phyloP scores from a whole-genome alignment of 2,329 filamentous ascomycete species.

The Xylaria arbuscula region DNA sequence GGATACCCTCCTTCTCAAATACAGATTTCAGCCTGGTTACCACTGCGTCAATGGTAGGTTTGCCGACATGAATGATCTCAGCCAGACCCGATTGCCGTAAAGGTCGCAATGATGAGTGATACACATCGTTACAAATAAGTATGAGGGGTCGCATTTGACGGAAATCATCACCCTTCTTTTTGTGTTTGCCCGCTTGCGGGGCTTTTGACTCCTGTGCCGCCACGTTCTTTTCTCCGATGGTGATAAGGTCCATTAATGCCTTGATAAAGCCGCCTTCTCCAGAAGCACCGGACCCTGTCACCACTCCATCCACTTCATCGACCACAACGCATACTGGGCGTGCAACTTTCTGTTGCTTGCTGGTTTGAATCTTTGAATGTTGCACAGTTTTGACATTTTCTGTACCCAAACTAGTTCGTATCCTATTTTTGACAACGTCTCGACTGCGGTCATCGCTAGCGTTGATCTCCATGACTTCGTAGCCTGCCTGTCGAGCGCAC shows the following conservation, averaged over 20 bases:
- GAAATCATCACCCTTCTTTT: constrained; percentile 88
- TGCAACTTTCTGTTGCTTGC: constrained; percentile 74
- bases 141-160: constrained; percentile 88
- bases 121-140: constrained; percentile 96
- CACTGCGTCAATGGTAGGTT: constrained; percentile 87
- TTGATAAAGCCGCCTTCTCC: constrained; percentile 96
- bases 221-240: constrained; percentile 85
- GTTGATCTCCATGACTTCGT: constrained; percentile 97
- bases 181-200: constrained; percentile 58
- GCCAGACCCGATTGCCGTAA: constrained; percentile 86
- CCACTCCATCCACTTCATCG: constrained; percentile 96
- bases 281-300: constrained; percentile 78
- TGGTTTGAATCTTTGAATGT: constrained; percentile 63
- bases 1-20: constrained; percentile 89
- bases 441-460: constrained; percentile 94
- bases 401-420: constrained; percentile 90
- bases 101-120: constrained; percentile 87
- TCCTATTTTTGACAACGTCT: constrained; percentile 89
- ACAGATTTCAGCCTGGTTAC: constrained; percentile 82
- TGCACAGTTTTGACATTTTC: constrained; percentile 87
- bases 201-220: constrained; percentile 48
- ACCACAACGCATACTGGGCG: constrained; percentile 93
- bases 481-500: constrained; percentile 93
- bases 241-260: constrained; percentile 89
- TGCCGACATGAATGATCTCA: constrained; percentile 91